Evolutionary conservation across 345 rosid species (phyloP), one percentile per base, ranked within the genome.

Genomic region (Eucalyptus erythrocorys): DNA sequence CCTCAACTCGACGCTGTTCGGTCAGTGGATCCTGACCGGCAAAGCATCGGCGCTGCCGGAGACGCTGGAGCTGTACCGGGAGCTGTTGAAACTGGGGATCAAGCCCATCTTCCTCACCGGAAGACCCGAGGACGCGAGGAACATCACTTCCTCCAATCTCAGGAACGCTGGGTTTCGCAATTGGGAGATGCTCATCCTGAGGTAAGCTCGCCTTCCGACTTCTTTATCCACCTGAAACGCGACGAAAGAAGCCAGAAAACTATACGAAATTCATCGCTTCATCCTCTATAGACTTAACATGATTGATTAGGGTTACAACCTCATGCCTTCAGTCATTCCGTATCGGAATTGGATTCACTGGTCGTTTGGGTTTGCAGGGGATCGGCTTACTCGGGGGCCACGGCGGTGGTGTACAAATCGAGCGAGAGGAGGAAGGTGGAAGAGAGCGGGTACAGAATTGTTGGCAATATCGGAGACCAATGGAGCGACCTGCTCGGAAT

Each of bases 381-480:
- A 8, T 85, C 92, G 21, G 85, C 90, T 6, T 89, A 89, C 85
- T 30, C 86, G 3, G 84, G 47, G 16, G 40, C 13, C 42, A 87
- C 91, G 27, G 89, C 94, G 24, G 19, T 90, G 5, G 87, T 8
- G 2, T 94, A 91, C 89, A 93, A 93, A 85, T 93, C 93, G 22
- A 90, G 42, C 22, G 89, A 89, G 43, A 91, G 94, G 32, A 66
- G 45, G 86, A 86, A 76, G 87, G 88, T 93, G 5, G 94, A 66
- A 87, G 50, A 87, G 87, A 48, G 88, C 30, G 94, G 95, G 87
- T 93, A 91, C 43, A 89, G 90, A 30, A 91, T 94, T 64, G 22
- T 94, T 4, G 94, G 94, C 6, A 94, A 93, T 66, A 91, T 91
- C 6, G 94, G 94, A 0, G 95, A 93, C 86, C 95, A 93, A 32